Evolutionary conservation across 2,329 filamentous ascomycete genomes (phyloP).

Genomic region (Paraconiothyrium brasiliense): DNA sequence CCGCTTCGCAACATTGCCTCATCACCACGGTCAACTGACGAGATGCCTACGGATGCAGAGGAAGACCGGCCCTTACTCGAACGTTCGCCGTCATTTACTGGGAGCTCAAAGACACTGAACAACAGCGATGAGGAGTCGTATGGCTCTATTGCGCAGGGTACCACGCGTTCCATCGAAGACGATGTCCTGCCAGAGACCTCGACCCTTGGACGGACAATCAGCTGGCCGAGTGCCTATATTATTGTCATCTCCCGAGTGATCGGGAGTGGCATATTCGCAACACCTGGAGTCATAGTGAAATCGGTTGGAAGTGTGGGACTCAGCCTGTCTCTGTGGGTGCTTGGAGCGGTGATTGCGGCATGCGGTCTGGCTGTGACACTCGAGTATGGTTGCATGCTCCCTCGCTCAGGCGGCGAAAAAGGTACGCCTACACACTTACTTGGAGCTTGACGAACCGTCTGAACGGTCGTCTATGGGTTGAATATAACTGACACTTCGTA

Average conservation of each 20-base stretch:
- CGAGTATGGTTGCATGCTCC: constrained; percentile 76
- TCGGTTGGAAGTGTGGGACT: constrained; percentile 73
- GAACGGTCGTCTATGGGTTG: no score
- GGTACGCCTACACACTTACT: constrained; percentile 33
- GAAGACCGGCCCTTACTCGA: constrained; percentile 35
- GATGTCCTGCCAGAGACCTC: constrained; percentile 69
- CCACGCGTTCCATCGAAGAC: constrained; percentile 59
- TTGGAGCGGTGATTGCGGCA: constrained; percentile 69
- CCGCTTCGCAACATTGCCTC: constrained; percentile 5
- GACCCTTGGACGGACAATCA: constrained; percentile 66
- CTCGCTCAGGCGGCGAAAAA: constrained; percentile 72
- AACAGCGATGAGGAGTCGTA: constrained; percentile 31
- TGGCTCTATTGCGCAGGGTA: constrained; percentile 21
- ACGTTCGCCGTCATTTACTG: constrained; percentile 24
- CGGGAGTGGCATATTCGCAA: constrained; percentile 77
- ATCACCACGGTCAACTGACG: constrained; percentile 2
- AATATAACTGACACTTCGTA: background rate
- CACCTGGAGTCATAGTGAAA: constrained; percentile 72
- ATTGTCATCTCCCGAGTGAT: constrained; percentile 74
- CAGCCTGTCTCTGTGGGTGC: constrained; percentile 69
- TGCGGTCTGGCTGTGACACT: constrained; percentile 70
- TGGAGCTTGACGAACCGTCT: no score
- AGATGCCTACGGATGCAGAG: constrained; percentile 26
- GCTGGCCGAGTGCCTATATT: constrained; percentile 71
- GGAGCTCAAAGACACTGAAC: constrained; percentile 29